Evolutionary conservation across 1,284 basidiomycete species (phyloP).

Genomic region (Cutaneotrichosporon cavernicola): DNA sequence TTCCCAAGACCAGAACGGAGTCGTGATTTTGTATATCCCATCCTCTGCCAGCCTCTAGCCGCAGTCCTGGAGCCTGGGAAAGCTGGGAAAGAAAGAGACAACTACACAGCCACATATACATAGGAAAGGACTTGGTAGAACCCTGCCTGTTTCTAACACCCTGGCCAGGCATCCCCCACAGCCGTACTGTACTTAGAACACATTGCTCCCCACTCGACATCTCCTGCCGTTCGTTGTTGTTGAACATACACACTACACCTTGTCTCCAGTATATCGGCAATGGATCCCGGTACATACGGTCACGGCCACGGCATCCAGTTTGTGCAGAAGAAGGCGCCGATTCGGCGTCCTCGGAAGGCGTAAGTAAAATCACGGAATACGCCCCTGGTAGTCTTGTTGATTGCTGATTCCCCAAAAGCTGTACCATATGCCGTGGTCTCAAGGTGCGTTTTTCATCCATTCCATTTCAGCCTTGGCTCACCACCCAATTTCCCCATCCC

Average conservation of each 20-base stretch:
- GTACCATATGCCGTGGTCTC: constrained; percentile 20
- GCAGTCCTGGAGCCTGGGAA: neutral
- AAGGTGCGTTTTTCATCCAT: constrained; percentile 13
- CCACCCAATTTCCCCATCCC: neutral
- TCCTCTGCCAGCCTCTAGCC: neutral
- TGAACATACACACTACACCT: neutral
- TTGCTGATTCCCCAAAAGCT: constrained; percentile 7
- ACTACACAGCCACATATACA: neutral
- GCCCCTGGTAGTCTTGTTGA: neutral
- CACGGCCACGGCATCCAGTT: constrained; percentile 4
- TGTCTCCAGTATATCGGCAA: neutral
- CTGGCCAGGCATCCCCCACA: neutral
- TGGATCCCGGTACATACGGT: neutral
- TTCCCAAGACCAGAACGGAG: neutral
- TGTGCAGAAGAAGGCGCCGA: constrained; percentile 17
- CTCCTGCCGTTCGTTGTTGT: neutral
- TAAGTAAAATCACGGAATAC: constrained; percentile 12
- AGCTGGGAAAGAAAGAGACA: neutral
- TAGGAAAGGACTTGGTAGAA: neutral
- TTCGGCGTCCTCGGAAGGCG: constrained; percentile 25
- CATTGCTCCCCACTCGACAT: neutral
- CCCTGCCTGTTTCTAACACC: neutral
- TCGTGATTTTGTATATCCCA: neutral
- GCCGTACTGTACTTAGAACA: neutral
- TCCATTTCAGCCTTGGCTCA: neutral